A percentile compares a stretch with the other conserved stretches of the same genome.
phyloP scores from a whole-genome alignment of 2,329 filamentous ascomycete species.

The Sporothrix globosa region DNA sequence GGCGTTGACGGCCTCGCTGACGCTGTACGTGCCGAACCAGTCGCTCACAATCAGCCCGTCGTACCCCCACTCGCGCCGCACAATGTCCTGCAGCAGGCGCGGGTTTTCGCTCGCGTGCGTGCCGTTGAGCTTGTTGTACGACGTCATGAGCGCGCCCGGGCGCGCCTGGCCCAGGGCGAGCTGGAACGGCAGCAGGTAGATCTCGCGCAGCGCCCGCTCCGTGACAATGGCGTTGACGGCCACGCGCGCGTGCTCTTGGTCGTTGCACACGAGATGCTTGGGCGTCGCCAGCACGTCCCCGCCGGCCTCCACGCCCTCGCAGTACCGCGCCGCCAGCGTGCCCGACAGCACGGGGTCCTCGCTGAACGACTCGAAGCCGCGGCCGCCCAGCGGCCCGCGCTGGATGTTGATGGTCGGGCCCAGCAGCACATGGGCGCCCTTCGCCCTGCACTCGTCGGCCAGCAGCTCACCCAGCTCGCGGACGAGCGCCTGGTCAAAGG shows the following conservation, averaged over 20 bases:
- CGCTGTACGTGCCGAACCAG: slow-evolving; percentile 44
- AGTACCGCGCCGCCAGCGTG: slow-evolving; percentile 43
- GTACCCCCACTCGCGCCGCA: slow-evolving; percentile 47
- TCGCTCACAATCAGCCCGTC: slow-evolving; percentile 48
- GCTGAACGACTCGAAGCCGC: slow-evolving; percentile 47
- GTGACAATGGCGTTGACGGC: slow-evolving; percentile 45
- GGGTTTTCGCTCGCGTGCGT: slow-evolving; percentile 46
- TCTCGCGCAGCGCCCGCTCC: slow-evolving; percentile 47
- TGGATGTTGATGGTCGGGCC: slow-evolving; percentile 59
- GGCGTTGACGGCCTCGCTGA: slow-evolving; percentile 38
- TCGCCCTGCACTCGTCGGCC: slow-evolving; percentile 66
- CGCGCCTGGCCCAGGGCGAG: slow-evolving; percentile 44
- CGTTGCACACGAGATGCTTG: slow-evolving; percentile 50
- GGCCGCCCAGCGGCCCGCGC: slow-evolving; percentile 46
- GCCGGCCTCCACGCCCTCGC: slow-evolving; percentile 44
- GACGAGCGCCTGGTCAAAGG: slow-evolving; percentile 67
- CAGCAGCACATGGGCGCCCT: slow-evolving; percentile 69
- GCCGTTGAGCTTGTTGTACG: slow-evolving; percentile 49
- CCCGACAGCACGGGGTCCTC: slow-evolving; percentile 49
- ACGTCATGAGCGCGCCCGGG: slow-evolving; percentile 46
- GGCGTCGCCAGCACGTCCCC: slow-evolving; percentile 45
- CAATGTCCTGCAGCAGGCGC: slow-evolving; percentile 43
- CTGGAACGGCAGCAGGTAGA: slow-evolving; percentile 48
- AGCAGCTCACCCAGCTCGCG: slow-evolving; percentile 66
- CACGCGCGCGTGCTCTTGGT: slow-evolving; percentile 47